These are phyloP conservation scores for Fonsecaea pugnacius DNA, from an alignment of 2,329 filamentous ascomycete genomes.

Conservation along the genomic window DNA sequence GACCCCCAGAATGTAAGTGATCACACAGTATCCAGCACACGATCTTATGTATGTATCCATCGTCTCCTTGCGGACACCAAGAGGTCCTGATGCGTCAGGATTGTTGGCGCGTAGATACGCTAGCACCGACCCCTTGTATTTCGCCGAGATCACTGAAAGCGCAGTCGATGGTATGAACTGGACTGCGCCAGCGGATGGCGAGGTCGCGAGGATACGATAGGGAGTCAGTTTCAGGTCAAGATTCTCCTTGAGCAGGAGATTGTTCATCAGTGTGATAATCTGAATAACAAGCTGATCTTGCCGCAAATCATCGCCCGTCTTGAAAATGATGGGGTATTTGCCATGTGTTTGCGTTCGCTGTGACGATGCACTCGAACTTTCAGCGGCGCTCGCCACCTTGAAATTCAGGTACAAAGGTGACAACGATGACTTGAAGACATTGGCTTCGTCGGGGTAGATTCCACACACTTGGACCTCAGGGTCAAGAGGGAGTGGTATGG, in stretches of 20 bases:
- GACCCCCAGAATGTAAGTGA: constrained; percentile 95
- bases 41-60: constrained; percentile 96
- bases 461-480: constrained; percentile 79
- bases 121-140: constrained; percentile 77
- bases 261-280: constrained; percentile 98
- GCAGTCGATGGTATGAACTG: constrained; percentile 90
- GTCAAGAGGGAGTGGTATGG: constrained; percentile 85
- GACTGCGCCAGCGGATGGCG: constrained; percentile 83
- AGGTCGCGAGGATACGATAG: constrained; percentile 94
- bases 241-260: constrained; percentile 92
- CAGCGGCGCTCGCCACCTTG: constrained; percentile 65
- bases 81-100: constrained; percentile 77
- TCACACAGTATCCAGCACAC: constrained; percentile 96
- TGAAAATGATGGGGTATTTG: constrained; percentile 93
- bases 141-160: constrained; percentile 79
- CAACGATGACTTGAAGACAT: constrained; percentile 93
- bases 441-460: constrained; percentile 79
- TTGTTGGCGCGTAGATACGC: constrained; percentile 88
- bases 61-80: constrained; percentile 86
- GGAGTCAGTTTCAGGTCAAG: constrained; percentile 92
- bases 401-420: constrained; percentile 91
- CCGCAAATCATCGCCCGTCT: constrained; percentile 91
- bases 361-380: constrained; percentile 15
- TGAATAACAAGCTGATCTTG: constrained; percentile 97
- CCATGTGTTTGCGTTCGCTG: constrained; percentile 53